Percentiles rank a stretch among this genome's conserved stretches.
Evolutionary conservation across 2,329 filamentous ascomycete species (phyloP).

Genomic region (Daldinia eschscholtzii): DNA sequence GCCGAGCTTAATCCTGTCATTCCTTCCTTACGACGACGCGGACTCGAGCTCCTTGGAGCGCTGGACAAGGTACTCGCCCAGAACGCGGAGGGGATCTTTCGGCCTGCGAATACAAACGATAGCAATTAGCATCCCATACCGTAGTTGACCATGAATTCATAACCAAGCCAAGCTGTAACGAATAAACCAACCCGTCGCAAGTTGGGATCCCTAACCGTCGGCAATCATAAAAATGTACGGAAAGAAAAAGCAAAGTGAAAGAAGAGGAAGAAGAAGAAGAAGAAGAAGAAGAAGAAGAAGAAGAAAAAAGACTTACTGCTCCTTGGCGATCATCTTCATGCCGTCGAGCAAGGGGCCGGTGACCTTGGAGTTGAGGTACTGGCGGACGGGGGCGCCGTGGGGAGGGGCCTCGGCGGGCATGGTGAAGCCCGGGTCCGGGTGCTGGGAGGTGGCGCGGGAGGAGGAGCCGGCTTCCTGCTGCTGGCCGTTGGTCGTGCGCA

Average conservation of each 20-base stretch:
- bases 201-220: not conserved
- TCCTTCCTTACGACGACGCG: constrained; percentile 10
- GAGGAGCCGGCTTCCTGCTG: constrained; percentile 54
- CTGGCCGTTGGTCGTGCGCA: constrained; percentile 54
- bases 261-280: too few relatives aligned
- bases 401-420: constrained; percentile 71
- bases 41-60: constrained; percentile 74
- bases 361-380: constrained; percentile 79
- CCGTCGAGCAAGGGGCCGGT: constrained; percentile 77
- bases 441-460: constrained; percentile 69
- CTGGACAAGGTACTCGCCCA: constrained; percentile 79
- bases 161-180: not conserved
- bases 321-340: constrained; percentile 78
- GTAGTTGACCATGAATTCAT: not conserved
- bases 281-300: too few relatives aligned
- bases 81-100: constrained; percentile 73
- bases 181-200: too few relatives aligned
- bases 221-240: too few relatives aligned
- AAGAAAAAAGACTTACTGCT: constrained; percentile 75
- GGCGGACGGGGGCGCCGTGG: constrained; percentile 76
- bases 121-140: not conserved
- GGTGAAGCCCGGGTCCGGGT: constrained; percentile 65
- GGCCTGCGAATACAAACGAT: constrained; percentile 62
- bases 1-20: not conserved
- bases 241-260: too few relatives aligned